Base-by-base conservation (phyloP, 306 rosid genomes). In the Echinosophora koreensis region DNA sequence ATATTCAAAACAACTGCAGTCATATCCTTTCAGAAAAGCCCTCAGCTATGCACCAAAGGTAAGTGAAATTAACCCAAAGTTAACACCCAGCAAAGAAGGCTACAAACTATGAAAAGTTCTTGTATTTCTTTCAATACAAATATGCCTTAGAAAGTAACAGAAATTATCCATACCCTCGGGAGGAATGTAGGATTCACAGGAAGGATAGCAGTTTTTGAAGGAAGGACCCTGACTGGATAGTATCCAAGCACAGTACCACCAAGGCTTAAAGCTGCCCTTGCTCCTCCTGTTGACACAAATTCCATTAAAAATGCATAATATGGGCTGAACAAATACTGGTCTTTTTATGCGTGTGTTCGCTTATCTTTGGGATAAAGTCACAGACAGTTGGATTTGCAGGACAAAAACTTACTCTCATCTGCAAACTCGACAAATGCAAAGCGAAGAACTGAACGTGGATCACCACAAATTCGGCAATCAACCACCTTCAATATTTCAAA, bases 201-300 rank as follows among this genome's bases (percentile, higher is more conserved):
- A 83, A 91, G 97, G 73, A 91, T 91, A 51, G 97, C 93, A 79
- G 97, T 91, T 88, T 91, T 91, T 65, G 97, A 91, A 61, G 97
- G 97, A 79, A 91, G 82, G 62, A 91, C 97, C 89, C 90, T 87
- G 18, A 91, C 89, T 18, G 97, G 97, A 79, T 91, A 91, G 69
- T 80, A 91, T 30, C 97, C 97, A 55, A 91, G 86, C 86, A 91
- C 77, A 2, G 97, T 91, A 71, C 97, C 97, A 49, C 97, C 89
- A 50, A 91, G 97, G 76, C 71, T 80, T 79, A 89, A 66, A 85
- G 94, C 94, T 35, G 89, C 87, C 78, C 90, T 87, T 5, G 93
- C 97, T 71, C 97, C 93, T 44, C 81, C 97, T 91, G 93, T 86
- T 63, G 30, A 54, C 74, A 82, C 55, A 81, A 62, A 64, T 30